Conservation (phyloP, 208 protist genomes). For the Leishmania braziliensis region DNA sequence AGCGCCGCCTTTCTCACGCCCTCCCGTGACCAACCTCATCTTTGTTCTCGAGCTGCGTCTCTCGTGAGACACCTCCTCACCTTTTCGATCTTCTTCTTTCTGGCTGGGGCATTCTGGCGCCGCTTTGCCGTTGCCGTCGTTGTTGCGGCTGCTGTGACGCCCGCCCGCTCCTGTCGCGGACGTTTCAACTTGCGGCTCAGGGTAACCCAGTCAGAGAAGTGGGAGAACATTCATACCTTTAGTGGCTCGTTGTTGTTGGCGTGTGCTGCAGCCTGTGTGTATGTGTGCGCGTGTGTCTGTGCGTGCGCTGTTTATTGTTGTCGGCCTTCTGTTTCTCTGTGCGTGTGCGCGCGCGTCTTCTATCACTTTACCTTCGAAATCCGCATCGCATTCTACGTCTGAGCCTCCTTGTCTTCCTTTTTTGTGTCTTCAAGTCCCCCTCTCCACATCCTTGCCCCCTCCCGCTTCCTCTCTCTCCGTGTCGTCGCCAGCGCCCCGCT, state of each 20-base stretch:
- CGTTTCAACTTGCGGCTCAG: not conserved
- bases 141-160: not conserved
- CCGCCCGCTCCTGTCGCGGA: not conserved
- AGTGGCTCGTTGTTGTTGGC: not conserved
- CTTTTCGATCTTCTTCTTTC: not conserved
- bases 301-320: not conserved
- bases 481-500: not conserved
- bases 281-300: not conserved
- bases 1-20: conserved; percentile 2
- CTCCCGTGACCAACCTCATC: not conserved
- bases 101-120: not conserved
- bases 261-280: not conserved
- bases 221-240: not conserved
- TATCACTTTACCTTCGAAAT: too few relatives aligned
- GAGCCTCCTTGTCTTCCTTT: not conserved
- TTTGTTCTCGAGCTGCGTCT: not conserved
- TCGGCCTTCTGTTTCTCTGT: not conserved
- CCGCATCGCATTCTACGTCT: not conserved
- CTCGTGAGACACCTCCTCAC: not conserved
- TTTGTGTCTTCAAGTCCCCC: not conserved
- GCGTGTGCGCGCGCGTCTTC: not conserved
- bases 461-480: not conserved
- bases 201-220: not conserved
- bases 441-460: not conserved
- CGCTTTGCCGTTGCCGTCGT: not conserved